These are phyloP conservation scores for Aureobasidium uvarum DNA, from an alignment of 2,329 filamentous ascomycete genomes.

Conservation along the genomic window DNA sequence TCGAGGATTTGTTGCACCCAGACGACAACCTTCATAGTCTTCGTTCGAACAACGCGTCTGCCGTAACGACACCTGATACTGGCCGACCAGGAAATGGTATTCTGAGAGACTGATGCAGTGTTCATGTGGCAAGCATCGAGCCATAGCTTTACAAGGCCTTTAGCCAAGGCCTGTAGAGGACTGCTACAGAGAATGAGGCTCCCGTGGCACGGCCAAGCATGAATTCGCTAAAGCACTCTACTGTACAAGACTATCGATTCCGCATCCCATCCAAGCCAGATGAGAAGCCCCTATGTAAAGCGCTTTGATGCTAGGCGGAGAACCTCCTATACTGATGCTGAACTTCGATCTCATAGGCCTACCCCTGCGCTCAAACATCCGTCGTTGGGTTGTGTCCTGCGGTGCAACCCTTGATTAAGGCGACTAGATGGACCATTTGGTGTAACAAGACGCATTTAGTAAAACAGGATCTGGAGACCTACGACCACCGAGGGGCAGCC, in stretches of 20 bases:
- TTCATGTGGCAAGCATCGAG: not conserved
- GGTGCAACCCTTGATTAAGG: too few relatives aligned
- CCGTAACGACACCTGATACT: not conserved
- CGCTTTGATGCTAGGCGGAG: too few relatives aligned
- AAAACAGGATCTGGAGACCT: too few relatives aligned
- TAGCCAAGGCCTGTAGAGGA: not conserved
- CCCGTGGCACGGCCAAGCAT: too few relatives aligned
- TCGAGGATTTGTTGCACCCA: constrained; percentile 1
- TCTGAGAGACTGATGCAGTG: not conserved
- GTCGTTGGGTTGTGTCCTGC: not conserved
- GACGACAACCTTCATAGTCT: constrained; percentile 4
- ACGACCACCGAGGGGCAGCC: too few relatives aligned
- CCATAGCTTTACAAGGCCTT: not conserved
- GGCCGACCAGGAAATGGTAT: not conserved
- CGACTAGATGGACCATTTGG: too few relatives aligned
- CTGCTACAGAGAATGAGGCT: too few relatives aligned
- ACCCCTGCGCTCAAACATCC: not conserved
- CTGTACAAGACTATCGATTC: not conserved
- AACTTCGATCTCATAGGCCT: not conserved
- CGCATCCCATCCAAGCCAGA: not conserved
- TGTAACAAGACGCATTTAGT: too few relatives aligned
- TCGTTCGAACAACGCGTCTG: constrained; percentile 5
- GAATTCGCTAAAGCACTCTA: not conserved
- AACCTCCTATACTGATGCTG: not conserved
- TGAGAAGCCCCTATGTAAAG: not conserved